phyloP scores from a whole-genome alignment of 2,329 filamentous ascomycete genomes.

The Cucurbitaria berberidis region DNA sequence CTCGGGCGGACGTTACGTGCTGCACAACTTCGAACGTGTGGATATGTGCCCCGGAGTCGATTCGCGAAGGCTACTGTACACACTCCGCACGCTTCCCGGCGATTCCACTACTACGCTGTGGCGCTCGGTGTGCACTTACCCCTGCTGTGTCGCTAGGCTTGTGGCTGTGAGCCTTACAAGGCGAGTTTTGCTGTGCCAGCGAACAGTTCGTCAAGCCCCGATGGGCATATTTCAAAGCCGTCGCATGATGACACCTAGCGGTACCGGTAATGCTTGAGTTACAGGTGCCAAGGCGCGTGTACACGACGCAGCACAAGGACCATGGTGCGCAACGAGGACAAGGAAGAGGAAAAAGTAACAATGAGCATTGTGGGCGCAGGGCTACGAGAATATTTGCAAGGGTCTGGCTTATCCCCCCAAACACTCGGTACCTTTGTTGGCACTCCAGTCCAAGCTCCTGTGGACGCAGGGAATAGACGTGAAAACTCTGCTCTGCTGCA shows the following conservation, averaged over 20 bases:
- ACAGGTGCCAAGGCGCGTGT: not conserved
- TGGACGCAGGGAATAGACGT: not conserved
- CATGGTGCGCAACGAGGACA: not conserved
- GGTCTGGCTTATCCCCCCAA: not conserved
- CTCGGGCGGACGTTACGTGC: not conserved
- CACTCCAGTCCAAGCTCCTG: not conserved
- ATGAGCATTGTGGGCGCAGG: not conserved
- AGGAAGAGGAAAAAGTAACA: not conserved
- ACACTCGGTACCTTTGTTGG: not conserved
- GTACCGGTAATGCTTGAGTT: too few relatives aligned
- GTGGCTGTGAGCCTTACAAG: slow-evolving; percentile 6
- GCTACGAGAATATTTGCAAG: too few relatives aligned
- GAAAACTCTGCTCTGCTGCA: not conserved
- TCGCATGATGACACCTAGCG: too few relatives aligned
- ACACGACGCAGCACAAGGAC: not conserved
- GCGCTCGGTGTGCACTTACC: not conserved
- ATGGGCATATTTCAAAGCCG: too few relatives aligned
- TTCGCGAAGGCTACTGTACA: not conserved
- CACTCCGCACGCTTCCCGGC: not conserved
- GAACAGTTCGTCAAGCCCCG: too few relatives aligned
- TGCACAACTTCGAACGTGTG: not conserved
- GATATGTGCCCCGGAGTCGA: not conserved
- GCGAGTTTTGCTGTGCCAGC: not conserved
- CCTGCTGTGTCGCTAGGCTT: not conserved
- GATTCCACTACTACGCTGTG: not conserved